Evolutionary conservation across 1,139 yeast genomes (phyloP).

Genomic region (Saccharomycopsis crataegensis): DNA sequence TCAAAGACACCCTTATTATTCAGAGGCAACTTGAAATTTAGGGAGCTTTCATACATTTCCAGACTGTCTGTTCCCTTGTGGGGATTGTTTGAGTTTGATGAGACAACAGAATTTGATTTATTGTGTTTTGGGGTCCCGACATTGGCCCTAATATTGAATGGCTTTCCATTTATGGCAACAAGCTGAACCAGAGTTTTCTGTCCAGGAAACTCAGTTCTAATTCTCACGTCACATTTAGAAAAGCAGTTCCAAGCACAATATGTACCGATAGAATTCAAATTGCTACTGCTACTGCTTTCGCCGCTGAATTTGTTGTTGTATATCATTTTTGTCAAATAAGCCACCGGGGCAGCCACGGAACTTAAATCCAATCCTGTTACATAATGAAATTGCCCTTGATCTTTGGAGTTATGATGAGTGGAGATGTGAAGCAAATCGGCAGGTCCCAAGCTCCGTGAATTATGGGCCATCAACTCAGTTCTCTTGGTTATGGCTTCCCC

Average conservation of each 20-base stretch:
- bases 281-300: not conserved
- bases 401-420: slow-evolving; percentile 35
- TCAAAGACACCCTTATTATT: slow-evolving; percentile 1
- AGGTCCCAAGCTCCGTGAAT: slow-evolving; percentile 58
- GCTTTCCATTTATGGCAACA: slow-evolving; percentile 18
- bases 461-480: slow-evolving; percentile 23
- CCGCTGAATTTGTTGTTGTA: slow-evolving; percentile 32
- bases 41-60: slow-evolving; percentile 3
- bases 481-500: slow-evolving; percentile 28
- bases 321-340: slow-evolving; percentile 69
- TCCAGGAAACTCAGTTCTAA: slow-evolving; percentile 31
- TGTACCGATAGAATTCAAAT: slow-evolving; percentile 13
- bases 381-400: slow-evolving; percentile 36
- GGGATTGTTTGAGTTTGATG: not conserved
- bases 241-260: slow-evolving; percentile 46
- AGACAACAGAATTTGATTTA: not conserved
- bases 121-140: not conserved
- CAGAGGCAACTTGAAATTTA: not conserved
- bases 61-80: slow-evolving; percentile 24
- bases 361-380: slow-evolving; percentile 59
- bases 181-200: slow-evolving; percentile 24
- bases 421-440: slow-evolving; percentile 79
- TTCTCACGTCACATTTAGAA: slow-evolving; percentile 39
- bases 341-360: slow-evolving; percentile 53
- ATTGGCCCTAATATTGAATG: slow-evolving; percentile 8